Evolutionary conservation across 495 filamentous ascomycete species (phyloP).

Genomic region (Monascus purpureus): DNA sequence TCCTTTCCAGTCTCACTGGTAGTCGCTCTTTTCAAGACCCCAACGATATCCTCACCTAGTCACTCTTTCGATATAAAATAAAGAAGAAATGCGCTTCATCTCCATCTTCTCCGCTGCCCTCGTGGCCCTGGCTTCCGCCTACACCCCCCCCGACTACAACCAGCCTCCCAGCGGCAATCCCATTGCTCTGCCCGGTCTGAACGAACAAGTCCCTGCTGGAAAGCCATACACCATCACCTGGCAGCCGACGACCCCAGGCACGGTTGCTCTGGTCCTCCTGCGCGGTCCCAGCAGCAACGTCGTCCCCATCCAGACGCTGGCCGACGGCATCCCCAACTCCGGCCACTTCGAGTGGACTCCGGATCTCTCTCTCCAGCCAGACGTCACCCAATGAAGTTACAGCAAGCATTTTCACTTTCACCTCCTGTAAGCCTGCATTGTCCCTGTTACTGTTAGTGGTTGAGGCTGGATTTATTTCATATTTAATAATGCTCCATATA

Average conservation of each 20-base stretch:
- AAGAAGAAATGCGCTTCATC: constrained; percentile 39
- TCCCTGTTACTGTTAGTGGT: too few relatives aligned
- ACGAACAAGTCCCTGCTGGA: constrained; percentile 40
- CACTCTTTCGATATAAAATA: constrained; percentile 10
- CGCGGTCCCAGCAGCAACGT: constrained; percentile 46
- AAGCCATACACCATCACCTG: constrained; percentile 48
- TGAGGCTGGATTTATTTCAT: too few relatives aligned
- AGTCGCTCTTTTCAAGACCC: too few relatives aligned
- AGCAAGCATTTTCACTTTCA: too few relatives aligned
- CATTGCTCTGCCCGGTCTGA: constrained; percentile 36
- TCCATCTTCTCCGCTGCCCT: constrained; percentile 31
- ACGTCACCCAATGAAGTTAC: constrained; percentile 36
- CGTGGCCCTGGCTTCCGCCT: constrained; percentile 36
- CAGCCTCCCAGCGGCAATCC: constrained; percentile 42
- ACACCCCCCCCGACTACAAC: constrained; percentile 34
- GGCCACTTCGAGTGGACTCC: constrained; percentile 47
- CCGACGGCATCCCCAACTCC: constrained; percentile 40
- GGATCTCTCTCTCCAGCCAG: constrained; percentile 28
- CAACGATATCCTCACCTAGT: too few relatives aligned
- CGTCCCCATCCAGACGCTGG: constrained; percentile 37
- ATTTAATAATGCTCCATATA: too few relatives aligned
- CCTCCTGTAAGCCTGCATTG: too few relatives aligned
- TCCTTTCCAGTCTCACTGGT: too few relatives aligned
- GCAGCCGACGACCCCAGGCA: constrained; percentile 30
- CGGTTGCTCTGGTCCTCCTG: constrained; percentile 48